Percentiles rank a stretch among this genome's conserved stretches.
phyloP scores from a whole-genome alignment of 495 filamentous ascomycete genomes.

The Arthonia radiata region DNA sequence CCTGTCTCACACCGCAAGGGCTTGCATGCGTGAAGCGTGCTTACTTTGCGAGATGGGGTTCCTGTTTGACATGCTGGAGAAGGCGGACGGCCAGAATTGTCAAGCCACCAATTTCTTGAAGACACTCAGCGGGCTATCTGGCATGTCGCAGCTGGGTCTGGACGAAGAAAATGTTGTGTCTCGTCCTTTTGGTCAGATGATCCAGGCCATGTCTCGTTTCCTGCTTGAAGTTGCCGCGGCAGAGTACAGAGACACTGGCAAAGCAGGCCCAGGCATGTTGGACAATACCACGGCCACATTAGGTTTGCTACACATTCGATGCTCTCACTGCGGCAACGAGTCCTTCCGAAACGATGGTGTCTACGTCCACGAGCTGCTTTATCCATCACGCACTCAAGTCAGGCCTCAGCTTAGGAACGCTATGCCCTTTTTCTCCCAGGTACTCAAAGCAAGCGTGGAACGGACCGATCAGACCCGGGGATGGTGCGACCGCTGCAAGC shows the following conservation, averaged over 20 bases:
- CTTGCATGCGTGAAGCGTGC: conserved; percentile 59
- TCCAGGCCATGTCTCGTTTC: conserved; percentile 56
- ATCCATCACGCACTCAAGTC: conserved; percentile 31
- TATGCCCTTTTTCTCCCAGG: conserved; percentile 38
- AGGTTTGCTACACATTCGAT: conserved; percentile 38
- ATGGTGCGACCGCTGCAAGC: conserved; percentile 71
- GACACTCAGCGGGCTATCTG: conserved; percentile 53
- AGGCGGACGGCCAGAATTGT: conserved; percentile 75
- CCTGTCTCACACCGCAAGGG: conserved; percentile 65
- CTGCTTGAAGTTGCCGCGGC: conserved; percentile 44
- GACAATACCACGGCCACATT: conserved; percentile 32
- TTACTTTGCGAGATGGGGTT: conserved; percentile 87
- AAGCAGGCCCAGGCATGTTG: conserved; percentile 29
- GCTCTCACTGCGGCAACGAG: conserved; percentile 62
- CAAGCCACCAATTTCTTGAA: conserved; percentile 94
- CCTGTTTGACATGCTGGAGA: conserved; percentile 93
- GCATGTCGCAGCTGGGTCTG: conserved; percentile 44
- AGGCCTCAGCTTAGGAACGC: conserved; percentile 2
- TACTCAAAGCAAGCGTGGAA: conserved; percentile 70
- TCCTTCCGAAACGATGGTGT: conserved; percentile 39
- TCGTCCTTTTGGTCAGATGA: conserved; percentile 41
- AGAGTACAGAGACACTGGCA: conserved; percentile 38
- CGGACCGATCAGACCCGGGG: conserved; percentile 56
- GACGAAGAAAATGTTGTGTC: conserved; percentile 60
- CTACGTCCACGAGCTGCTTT: conserved; percentile 62